Percentiles rank a stretch among this genome's conserved stretches.
Evolutionary conservation across 2,329 filamentous ascomycete species (phyloP).

Genomic region (Alternaria brassicae): DNA sequence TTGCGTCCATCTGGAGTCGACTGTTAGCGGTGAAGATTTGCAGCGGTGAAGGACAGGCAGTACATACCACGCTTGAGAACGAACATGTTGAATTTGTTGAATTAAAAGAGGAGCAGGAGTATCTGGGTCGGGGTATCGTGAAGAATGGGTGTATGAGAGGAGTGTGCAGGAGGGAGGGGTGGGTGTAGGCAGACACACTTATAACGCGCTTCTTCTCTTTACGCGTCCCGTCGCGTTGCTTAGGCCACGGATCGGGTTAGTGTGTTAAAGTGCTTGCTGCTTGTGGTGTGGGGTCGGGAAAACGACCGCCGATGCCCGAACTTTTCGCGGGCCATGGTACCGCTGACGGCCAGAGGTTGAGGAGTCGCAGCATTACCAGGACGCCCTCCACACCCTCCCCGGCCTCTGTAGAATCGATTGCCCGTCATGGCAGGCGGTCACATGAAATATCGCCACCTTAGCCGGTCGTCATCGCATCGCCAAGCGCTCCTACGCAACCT

Average conservation of each 20-base stretch:
- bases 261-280: slow-evolving; percentile 32
- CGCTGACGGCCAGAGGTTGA: neutral
- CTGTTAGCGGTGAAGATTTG: slow-evolving; percentile 38
- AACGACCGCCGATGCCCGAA: slow-evolving; percentile 32
- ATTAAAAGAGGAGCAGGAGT: slow-evolving; percentile 31
- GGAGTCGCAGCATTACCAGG: slow-evolving; percentile 13
- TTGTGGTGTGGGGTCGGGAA: slow-evolving; percentile 22
- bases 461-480: slow-evolving; percentile 84
- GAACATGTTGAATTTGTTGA: slow-evolving; percentile 50
- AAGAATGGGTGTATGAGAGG: slow-evolving; percentile 26
- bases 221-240: slow-evolving; percentile 32
- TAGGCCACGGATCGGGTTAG: slow-evolving; percentile 22
- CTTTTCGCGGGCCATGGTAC: slow-evolving; percentile 28
- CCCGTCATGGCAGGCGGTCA: slow-evolving; percentile 79
- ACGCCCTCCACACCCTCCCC: slow-evolving; percentile 11
- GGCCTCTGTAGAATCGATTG: slow-evolving; percentile 16
- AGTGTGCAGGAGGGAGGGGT: slow-evolving; percentile 32
- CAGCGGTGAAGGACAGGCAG: slow-evolving; percentile 21
- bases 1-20: slow-evolving; percentile 84
- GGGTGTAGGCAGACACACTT: slow-evolving; percentile 30
- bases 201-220: slow-evolving; percentile 35
- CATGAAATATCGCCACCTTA: slow-evolving; percentile 87
- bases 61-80: slow-evolving; percentile 54
- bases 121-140: slow-evolving; percentile 40
- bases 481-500: slow-evolving; percentile 93